These are phyloP conservation scores for Decorospora gaudefroyi DNA, from an alignment of 2,329 filamentous ascomycete species.

Conservation along the genomic window DNA sequence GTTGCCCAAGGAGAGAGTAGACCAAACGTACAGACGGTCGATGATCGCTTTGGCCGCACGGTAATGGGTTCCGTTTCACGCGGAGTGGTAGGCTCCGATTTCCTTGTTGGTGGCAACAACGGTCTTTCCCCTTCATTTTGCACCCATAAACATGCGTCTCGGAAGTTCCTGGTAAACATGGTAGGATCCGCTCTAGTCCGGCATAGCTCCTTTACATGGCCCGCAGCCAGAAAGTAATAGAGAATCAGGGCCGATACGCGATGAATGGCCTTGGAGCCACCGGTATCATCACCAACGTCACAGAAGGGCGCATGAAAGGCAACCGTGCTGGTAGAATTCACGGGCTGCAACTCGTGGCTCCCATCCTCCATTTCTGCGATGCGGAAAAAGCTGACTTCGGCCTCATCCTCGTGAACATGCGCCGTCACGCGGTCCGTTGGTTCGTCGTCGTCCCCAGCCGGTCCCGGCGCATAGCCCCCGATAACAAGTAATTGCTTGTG, in stretches of 20 bases:
- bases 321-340: slow-evolving; percentile 35
- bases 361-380: slow-evolving; percentile 23
- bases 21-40: slow-evolving; percentile 65
- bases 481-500: slow-evolving; percentile 38
- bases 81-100: slow-evolving; percentile 25
- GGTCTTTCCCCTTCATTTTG: slow-evolving; percentile 32
- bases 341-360: slow-evolving; percentile 27
- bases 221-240: slow-evolving; percentile 35
- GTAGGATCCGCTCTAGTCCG: slow-evolving; percentile 31
- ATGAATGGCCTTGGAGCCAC: slow-evolving; percentile 34
- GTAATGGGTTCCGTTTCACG: slow-evolving; percentile 18
- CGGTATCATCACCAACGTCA: slow-evolving; percentile 34
- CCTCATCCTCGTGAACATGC: slow-evolving; percentile 35
- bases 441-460: slow-evolving; percentile 28
- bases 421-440: slow-evolving; percentile 31
- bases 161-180: slow-evolving; percentile 38
- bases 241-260: slow-evolving; percentile 34
- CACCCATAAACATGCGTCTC: slow-evolving; percentile 35
- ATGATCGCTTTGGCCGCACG: slow-evolving; percentile 66
- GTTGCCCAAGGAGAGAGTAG: too few relatives aligned
- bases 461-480: slow-evolving; percentile 36
- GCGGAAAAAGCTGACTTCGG: slow-evolving; percentile 37
- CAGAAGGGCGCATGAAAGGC: slow-evolving; percentile 36
- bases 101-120: slow-evolving; percentile 21
- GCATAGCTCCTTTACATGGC: slow-evolving; percentile 32